Percentiles rank a stretch among this genome's conserved stretches.
Evolutionary conservation across 2,329 filamentous ascomycete genomes (phyloP).

Genomic region (Colletotrichum horii): DNA sequence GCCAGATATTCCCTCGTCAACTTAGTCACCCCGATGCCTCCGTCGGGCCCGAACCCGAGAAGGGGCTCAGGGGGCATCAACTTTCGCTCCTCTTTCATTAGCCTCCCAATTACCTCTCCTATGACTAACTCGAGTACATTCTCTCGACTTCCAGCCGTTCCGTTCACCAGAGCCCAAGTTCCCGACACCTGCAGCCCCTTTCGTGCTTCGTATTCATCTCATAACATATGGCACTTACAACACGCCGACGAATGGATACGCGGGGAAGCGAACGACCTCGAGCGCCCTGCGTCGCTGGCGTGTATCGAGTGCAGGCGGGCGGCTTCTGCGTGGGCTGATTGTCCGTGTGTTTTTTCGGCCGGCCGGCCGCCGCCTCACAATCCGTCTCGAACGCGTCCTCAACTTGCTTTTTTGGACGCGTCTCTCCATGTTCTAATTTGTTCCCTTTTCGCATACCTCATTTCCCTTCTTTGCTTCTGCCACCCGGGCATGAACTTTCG

Average conservation of each 20-base stretch:
- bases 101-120: background rate
- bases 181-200: background rate
- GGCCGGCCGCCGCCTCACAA: background rate
- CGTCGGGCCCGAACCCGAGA: background rate
- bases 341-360: background rate
- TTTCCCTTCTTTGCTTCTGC: background rate
- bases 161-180: background rate
- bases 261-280: background rate
- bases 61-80: background rate
- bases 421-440: background rate
- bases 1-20: background rate
- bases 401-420: background rate
- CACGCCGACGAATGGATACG: constrained; percentile 4
- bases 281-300: background rate
- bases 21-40: background rate
- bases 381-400: background rate
- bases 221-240: background rate
- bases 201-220: background rate
- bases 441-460: background rate
- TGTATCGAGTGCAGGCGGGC: background rate
- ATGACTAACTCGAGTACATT: background rate
- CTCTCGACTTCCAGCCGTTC: background rate
- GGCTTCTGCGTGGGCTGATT: constrained; percentile 2
- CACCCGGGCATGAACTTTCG: background rate
- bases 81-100: background rate